Percentiles rank a stretch among this genome's conserved stretches.
Conservation (phyloP, 225 moss, liverwort and hornwort species). For the Bryoerythrophyllum caledonicum region DNA sequence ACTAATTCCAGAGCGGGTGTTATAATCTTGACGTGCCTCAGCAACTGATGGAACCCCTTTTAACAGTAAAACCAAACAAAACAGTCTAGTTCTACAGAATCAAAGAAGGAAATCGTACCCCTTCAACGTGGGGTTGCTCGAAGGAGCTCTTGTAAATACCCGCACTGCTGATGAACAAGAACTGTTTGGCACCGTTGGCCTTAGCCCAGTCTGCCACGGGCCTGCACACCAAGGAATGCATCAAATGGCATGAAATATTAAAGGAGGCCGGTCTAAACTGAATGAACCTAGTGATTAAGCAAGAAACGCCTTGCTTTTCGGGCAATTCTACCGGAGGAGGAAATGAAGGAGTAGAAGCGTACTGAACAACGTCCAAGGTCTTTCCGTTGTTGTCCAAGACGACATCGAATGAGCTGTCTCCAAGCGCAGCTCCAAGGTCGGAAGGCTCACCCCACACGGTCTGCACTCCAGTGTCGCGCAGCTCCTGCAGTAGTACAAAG, state of each 20-base stretch:
- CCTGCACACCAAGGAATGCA: conserved; percentile 55
- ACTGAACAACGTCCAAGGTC: conserved; percentile 93
- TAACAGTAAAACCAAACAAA: neutral
- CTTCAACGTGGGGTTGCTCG: conserved; percentile 97
- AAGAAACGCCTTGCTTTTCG: neutral
- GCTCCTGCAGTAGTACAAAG: conserved; percentile 72
- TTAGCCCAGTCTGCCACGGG: conserved; percentile 98
- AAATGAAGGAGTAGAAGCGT: conserved; percentile 22
- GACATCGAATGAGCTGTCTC: conserved; percentile 67
- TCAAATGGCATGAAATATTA: conserved; percentile 34
- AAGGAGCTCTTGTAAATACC: conserved; percentile 85
- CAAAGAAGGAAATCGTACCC: conserved; percentile 46
- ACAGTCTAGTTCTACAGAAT: neutral
- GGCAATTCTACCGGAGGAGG: neutral
- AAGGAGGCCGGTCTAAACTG: neutral
- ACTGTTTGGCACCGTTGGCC: conserved; percentile 70
- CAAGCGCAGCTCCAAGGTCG: conserved; percentile 68
- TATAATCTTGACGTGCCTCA: neutral
- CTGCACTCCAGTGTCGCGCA: conserved; percentile 78
- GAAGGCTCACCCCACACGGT: conserved; percentile 89
- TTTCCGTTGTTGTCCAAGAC: conserved; percentile 97
- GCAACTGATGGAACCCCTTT: neutral
- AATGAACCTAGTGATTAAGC: neutral
- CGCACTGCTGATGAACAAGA: conserved; percentile 95
- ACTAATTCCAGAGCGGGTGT: neutral